Evolutionary conservation across 495 filamentous ascomycete genomes (phyloP).

Genomic region (Venustampulla echinocandica): DNA sequence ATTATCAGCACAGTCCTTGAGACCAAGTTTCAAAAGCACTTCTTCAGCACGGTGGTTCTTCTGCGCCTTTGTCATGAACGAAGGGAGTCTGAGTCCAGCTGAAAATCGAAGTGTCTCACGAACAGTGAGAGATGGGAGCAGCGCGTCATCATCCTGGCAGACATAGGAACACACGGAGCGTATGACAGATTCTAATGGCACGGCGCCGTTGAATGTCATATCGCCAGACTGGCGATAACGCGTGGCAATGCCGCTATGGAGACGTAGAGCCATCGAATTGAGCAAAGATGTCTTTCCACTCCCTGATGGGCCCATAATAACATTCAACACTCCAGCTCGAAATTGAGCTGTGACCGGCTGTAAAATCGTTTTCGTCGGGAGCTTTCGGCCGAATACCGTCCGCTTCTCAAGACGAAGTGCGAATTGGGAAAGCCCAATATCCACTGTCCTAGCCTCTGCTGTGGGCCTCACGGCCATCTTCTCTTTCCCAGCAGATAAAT

Average conservation of each 20-base stretch:
- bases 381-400: conserved; percentile 31
- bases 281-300: conserved; percentile 65
- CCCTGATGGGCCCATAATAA: conserved; percentile 72
- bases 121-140: conserved; percentile 65
- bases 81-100: conserved; percentile 57
- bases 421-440: conserved; percentile 52
- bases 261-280: conserved; percentile 56
- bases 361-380: conserved; percentile 49
- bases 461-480: conserved; percentile 42
- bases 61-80: conserved; percentile 54
- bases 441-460: conserved; percentile 46
- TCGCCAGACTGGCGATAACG: conserved; percentile 46
- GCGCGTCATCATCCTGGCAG: conserved; percentile 65
- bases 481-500: conserved; percentile 53
- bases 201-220: conserved; percentile 58
- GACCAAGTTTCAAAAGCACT: conserved; percentile 61
- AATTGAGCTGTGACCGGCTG: conserved; percentile 54
- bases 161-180: conserved; percentile 66
- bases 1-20: conserved; percentile 70
- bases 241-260: conserved; percentile 46
- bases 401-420: conserved; percentile 54
- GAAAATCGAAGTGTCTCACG: conserved; percentile 63
- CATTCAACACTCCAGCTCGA: conserved; percentile 53
- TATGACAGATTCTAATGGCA: conserved; percentile 54
- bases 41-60: conserved; percentile 60